A percentile compares a stretch with the other conserved stretches of the same genome.
Evolutionary conservation across 2,329 filamentous ascomycete species (phyloP).

Genomic region (Beauveria rudraprayagi): DNA sequence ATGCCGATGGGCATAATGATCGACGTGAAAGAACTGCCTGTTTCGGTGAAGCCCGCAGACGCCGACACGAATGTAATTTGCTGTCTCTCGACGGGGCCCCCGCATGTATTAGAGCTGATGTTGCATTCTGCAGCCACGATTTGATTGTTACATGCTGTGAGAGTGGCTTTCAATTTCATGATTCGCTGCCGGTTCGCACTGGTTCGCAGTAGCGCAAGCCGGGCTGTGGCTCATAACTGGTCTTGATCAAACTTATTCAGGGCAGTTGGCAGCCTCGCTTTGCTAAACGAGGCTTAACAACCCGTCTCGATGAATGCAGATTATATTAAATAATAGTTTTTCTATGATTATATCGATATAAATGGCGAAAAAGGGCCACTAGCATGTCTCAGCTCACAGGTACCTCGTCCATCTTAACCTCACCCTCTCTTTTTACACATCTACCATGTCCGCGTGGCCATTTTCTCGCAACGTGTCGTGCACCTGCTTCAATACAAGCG

Average conservation of each 20-base stretch:
- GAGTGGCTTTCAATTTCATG: background rate
- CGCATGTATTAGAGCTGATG: background rate
- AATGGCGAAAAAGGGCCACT: no score
- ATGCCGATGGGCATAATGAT: background rate
- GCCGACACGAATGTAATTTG: background rate
- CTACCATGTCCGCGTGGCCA: conserved; percentile 15
- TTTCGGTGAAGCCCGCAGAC: background rate
- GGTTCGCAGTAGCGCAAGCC: background rate
- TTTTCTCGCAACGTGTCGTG: conserved; percentile 58
- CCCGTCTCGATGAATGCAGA: no score
- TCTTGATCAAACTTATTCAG: no score
- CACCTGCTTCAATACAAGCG: conserved; percentile 53
- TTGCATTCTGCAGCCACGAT: background rate
- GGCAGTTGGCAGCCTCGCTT: no score
- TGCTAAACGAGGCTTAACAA: no score
- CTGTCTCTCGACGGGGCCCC: background rate
- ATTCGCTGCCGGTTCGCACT: background rate
- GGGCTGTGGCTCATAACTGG: no score
- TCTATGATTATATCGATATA: no score
- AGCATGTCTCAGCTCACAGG: background rate
- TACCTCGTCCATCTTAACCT: background rate
- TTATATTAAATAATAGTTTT: no score
- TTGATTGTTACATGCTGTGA: background rate
- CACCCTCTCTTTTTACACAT: background rate
- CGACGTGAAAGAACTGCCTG: background rate